Evolutionary conservation across 2,329 filamentous ascomycete genomes (phyloP), one percentile per base, ranked within the genome.

Genomic region (Aspergillus spinulosporus): DNA sequence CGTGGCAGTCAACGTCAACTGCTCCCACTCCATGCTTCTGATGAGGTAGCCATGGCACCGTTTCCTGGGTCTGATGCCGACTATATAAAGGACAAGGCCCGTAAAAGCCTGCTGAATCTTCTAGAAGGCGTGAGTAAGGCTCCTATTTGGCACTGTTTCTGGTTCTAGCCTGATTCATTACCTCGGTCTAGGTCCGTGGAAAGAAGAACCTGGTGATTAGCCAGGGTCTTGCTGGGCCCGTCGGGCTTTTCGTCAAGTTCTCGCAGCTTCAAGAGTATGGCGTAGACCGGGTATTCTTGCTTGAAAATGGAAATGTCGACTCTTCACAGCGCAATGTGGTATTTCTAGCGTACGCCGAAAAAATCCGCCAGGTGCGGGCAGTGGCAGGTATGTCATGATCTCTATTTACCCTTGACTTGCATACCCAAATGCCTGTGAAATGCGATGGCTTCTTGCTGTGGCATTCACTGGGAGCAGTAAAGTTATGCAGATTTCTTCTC

Each of bases 201-300:
- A 99, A 97, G 84, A 99, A 99, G 82, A 97, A 97, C 70, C 81
- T 99, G 59, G 89, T 99, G 51, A 88, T 99, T 70, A 93, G 97
- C 73, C 90, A 89, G 74, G 88, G 87, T 66, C 82, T 99, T 66
- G 92, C 93, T 64, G 94, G 93, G 26, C 90, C 92, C 31, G 84
- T 99, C 64, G 91, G 92, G 58, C 83, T 93, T 58, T 88, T 99
- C 64, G 91, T 96, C 77, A 97, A 97, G 74, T 96, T 97, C 69
- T 93, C 93, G 21, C 93, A 90, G 7, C 83, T 97, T 12, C 91
- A 97, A 71, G 94, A 99, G 69, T 97, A 97, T 78, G 95, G 95
- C 31, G 92, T 99, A 64, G 92, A 97, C 75, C 96, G 96, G 74
- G 90, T 97, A 64, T 99, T 97, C 80, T 88, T 97, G 69, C 81